phyloP scores from a whole-genome alignment of 2,329 filamentous ascomycete genomes.

The Ophiocordyceps camponoti-saundersi region DNA sequence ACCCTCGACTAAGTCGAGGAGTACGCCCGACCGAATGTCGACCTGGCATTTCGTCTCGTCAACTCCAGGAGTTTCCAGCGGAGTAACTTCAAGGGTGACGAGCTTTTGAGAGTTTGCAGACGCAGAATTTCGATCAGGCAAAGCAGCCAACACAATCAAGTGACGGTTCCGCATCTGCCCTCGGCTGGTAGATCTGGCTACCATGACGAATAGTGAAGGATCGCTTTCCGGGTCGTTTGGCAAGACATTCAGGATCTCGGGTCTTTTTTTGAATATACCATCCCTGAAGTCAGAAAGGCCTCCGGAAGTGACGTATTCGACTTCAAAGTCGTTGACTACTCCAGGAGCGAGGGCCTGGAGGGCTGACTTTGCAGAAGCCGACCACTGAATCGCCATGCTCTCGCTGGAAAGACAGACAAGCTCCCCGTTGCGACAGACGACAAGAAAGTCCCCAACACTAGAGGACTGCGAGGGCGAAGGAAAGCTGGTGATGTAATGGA shows the following conservation, averaged over 20 bases:
- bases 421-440: conserved; percentile 42
- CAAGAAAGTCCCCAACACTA: conserved; percentile 25
- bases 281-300: conserved; percentile 30
- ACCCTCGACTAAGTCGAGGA: conserved; percentile 41
- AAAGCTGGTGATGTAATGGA: conserved; percentile 17
- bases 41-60: conserved; percentile 28
- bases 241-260: conserved; percentile 33
- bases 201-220: conserved; percentile 36
- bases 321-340: conserved; percentile 19
- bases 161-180: conserved; percentile 12
- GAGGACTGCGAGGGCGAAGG: conserved; percentile 10
- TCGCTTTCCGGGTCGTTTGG: conserved; percentile 26
- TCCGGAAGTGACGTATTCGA: conserved; percentile 32
- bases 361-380: conserved; percentile 14
- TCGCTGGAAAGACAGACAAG: conserved; percentile 44
- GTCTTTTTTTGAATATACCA: conserved; percentile 36
- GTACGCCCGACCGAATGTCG: conserved; percentile 43
- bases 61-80: conserved; percentile 11
- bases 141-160: conserved; percentile 15
- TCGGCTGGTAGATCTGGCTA: conserved; percentile 21
- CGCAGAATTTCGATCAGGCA: conserved; percentile 8
- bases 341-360: conserved; percentile 17
- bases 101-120: conserved; percentile 16
- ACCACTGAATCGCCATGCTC: conserved; percentile 17
- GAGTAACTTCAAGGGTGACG: conserved; percentile 22